These are phyloP conservation scores for Pythium apleroticum DNA, from an alignment of 352 stramenopile species.

Conservation along the genomic window DNA sequence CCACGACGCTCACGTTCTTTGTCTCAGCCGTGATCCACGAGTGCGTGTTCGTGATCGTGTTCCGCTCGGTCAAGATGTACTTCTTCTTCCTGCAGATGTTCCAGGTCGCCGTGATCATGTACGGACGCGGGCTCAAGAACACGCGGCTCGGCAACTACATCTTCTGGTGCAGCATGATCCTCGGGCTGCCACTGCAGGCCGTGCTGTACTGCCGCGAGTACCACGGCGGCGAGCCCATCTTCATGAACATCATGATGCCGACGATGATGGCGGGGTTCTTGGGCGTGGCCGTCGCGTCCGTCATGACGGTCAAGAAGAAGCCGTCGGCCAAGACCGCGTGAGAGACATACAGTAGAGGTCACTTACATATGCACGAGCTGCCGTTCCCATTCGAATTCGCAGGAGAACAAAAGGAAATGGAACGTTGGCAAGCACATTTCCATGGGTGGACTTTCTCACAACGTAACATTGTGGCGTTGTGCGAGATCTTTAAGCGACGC, in stretches of 20 bases:
- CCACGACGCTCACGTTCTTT: constrained; percentile 90
- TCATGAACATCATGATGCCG: constrained; percentile 77
- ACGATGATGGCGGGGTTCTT: constrained; percentile 69
- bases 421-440: background rate
- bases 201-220: constrained; percentile 85
- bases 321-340: constrained; percentile 23
- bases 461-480: constrained; percentile 17
- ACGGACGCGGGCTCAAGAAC: constrained; percentile 67
- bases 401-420: background rate
- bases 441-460: background rate
- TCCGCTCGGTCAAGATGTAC: constrained; percentile 91
- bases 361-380: background rate
- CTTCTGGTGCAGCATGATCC: constrained; percentile 81
- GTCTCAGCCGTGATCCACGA: constrained; percentile 96
- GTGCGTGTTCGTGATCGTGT: constrained; percentile 94
- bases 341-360: background rate
- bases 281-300: constrained; percentile 41
- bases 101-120: constrained; percentile 92
- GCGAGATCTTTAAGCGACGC: constrained; percentile 36
- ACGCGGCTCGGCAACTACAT: constrained; percentile 77
- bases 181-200: constrained; percentile 65
- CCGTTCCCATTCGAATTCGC: constrained; percentile 5
- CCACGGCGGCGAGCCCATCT: constrained; percentile 74
- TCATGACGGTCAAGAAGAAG: constrained; percentile 44
- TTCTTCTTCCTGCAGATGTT: constrained; percentile 95